Conservation (phyloP, 768 basidiomycete species). For the Lactarius akahatsu region DNA sequence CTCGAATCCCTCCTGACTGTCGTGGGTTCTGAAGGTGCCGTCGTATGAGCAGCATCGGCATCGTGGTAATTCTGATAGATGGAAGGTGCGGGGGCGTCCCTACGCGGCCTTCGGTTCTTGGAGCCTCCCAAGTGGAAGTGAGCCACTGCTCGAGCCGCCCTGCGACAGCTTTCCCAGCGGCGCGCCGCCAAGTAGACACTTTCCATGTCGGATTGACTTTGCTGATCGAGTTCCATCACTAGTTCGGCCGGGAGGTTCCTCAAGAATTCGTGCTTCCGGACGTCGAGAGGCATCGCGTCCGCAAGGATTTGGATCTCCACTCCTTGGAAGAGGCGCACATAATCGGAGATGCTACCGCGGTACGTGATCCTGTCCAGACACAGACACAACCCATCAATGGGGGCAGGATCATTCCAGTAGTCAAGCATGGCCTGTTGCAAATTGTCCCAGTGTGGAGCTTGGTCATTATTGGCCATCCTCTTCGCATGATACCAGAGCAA, state of each 20-base stretch:
- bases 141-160: neutral
- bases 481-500: neutral
- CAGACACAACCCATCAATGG: neutral
- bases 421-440: neutral
- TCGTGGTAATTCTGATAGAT: neutral
- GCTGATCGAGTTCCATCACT: neutral
- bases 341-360: neutral
- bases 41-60: neutral
- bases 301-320: neutral
- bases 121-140: neutral
- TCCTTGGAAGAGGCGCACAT: neutral
- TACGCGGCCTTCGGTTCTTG: neutral
- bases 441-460: neutral
- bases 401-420: neutral
- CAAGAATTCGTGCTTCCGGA: neutral
- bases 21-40: neutral
- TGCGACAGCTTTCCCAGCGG: neutral
- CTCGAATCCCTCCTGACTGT: neutral
- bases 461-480: neutral
- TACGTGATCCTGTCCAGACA: neutral
- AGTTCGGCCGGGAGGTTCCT: neutral
- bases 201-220: neutral
- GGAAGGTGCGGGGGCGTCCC: neutral
- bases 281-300: neutral
- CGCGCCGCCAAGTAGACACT: conserved; percentile 1